phyloP scores from a whole-genome alignment of 2,329 filamentous ascomycete species.

The Drechslerella coelobrocha region DNA sequence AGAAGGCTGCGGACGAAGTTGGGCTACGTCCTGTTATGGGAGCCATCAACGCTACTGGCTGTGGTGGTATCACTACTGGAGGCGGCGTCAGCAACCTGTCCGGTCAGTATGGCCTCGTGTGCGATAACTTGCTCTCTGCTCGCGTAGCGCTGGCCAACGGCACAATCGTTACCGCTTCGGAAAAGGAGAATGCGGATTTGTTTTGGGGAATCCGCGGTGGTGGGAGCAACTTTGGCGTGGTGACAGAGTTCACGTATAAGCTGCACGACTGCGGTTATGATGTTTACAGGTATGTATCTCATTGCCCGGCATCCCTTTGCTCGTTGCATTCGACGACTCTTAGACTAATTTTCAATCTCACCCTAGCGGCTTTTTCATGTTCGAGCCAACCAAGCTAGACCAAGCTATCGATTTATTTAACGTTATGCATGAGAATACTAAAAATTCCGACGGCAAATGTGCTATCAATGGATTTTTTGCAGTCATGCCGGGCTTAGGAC shows the following conservation, averaged over 20 bases:
- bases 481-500: conserved; percentile 9
- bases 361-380: conserved; percentile 28
- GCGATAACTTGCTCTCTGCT: conserved; percentile 40
- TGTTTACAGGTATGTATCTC: conserved; percentile 22
- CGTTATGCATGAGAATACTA: conserved; percentile 20
- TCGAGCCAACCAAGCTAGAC: conserved; percentile 28
- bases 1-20: conserved; percentile 22
- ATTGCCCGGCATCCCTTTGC: no score
- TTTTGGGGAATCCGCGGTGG: conserved; percentile 67
- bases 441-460: conserved; percentile 45
- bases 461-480: conserved; percentile 22
- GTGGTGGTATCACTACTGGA: conserved; percentile 46
- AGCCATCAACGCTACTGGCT: conserved; percentile 34
- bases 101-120: conserved; percentile 36
- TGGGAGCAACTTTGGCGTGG: conserved; percentile 68
- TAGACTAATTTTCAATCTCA: conserved; percentile 8
- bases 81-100: conserved; percentile 38
- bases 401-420: conserved; percentile 22
- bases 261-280: conserved; percentile 60
- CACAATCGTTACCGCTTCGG: conserved; percentile 63
- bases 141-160: conserved; percentile 55
- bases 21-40: conserved; percentile 36
- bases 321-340: no score
- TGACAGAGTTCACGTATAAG: conserved; percentile 62
- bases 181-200: conserved; percentile 61